Evolutionary conservation across 2,329 filamentous ascomycete genomes (phyloP).

Genomic region (Raffaelea ambrosiae): DNA sequence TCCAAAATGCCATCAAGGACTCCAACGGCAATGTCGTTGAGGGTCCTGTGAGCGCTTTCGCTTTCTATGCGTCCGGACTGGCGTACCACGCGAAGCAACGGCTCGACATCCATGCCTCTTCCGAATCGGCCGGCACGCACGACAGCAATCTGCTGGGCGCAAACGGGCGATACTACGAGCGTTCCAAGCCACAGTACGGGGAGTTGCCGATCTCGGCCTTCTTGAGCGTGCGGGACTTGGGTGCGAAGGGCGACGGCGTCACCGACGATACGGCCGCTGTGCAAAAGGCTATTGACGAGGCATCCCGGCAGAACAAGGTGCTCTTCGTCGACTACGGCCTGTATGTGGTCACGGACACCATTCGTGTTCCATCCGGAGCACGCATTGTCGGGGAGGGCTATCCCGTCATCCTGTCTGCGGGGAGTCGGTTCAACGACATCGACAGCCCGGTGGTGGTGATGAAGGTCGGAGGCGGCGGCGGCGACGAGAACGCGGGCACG

Average conservation of each 20-base stretch:
- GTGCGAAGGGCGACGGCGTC: conserved; percentile 39
- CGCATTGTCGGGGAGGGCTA: conserved; percentile 51
- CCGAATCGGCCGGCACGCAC: conserved; percentile 47
- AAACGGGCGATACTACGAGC: conserved; percentile 43
- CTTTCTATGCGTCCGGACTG: too few relatives aligned
- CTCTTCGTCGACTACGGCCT: too few relatives aligned
- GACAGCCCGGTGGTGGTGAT: conserved; percentile 6
- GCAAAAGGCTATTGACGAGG: too few relatives aligned
- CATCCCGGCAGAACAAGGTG: too few relatives aligned
- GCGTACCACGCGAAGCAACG: conserved; percentile 33
- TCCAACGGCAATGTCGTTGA: conserved; percentile 31
- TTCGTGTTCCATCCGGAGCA: conserved; percentile 34
- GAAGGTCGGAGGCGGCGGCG: too few relatives aligned
- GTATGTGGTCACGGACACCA: conserved; percentile 36
- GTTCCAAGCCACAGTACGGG: conserved; percentile 67
- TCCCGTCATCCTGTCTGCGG: conserved; percentile 38
- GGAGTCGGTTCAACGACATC: neutral
- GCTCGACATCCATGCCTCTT: too few relatives aligned
- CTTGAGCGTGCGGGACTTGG: conserved; percentile 31
- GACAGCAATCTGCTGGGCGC: conserved; percentile 13
- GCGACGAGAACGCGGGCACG: conserved; percentile 47
- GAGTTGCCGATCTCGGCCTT: conserved; percentile 41
- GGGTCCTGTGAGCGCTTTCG: conserved; percentile 40
- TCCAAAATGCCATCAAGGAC: conserved; percentile 29
- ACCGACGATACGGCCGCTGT: conserved; percentile 53